Evolutionary conservation across 139 green algal species (phyloP).

Genomic region (Asterochloris sp.): DNA sequence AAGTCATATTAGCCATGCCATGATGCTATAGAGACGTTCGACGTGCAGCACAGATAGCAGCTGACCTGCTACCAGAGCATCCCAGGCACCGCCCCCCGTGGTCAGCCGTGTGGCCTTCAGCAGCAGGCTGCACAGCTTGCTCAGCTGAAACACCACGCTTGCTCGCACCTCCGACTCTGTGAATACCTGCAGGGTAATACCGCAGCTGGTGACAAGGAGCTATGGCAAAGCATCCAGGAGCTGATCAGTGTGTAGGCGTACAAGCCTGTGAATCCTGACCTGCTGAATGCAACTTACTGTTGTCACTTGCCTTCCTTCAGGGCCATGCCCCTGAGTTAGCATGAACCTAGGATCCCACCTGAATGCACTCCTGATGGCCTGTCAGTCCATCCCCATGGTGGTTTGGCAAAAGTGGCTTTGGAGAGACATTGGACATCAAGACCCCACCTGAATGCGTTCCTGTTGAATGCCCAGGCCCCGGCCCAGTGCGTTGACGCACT

Average conservation of each 20-base stretch:
- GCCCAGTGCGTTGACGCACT: constrained; percentile 53
- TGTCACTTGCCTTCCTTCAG: too few species aligned
- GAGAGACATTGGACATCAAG: neutral
- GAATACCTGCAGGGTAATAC: constrained; percentile 53
- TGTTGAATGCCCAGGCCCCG: constrained; percentile 64
- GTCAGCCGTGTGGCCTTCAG: constrained; percentile 32
- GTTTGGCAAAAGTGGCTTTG: too few species aligned
- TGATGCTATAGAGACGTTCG: too few species aligned
- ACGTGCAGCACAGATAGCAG: neutral
- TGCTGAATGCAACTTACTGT: too few species aligned
- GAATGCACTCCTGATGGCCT: too few species aligned
- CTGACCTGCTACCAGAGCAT: constrained; percentile 77
- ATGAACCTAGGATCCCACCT: too few species aligned
- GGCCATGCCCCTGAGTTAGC: neutral
- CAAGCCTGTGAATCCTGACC: too few species aligned
- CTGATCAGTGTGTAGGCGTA: too few species aligned
- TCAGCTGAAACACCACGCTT: constrained; percentile 89
- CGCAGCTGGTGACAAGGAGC: too few species aligned
- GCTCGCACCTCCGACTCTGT: constrained; percentile 85
- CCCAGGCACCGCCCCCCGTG: constrained; percentile 64
- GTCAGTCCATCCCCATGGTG: too few species aligned
- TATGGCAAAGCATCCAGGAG: too few species aligned
- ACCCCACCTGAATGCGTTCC: constrained; percentile 22
- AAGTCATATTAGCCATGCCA: too few species aligned
- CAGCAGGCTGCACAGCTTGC: constrained; percentile 55